These are phyloP conservation scores for Withania somnifera DNA, from an alignment of 305 asterid species.

Conservation along the genomic window DNA sequence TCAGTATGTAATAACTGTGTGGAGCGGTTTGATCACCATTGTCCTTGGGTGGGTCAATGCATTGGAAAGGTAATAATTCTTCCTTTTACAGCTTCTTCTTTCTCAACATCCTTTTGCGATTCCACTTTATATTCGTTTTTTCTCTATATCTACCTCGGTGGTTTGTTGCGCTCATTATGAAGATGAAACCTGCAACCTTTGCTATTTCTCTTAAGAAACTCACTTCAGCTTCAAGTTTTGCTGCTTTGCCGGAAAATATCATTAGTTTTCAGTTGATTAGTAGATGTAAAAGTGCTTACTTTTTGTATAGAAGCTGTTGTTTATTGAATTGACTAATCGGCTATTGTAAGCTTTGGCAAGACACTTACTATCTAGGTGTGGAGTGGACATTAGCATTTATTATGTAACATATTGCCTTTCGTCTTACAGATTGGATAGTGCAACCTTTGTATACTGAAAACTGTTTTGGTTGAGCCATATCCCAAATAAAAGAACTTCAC, in stretches of 20 bases:
- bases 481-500: not conserved
- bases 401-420: not conserved
- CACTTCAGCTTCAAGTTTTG: not conserved
- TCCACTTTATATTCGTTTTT: not conserved
- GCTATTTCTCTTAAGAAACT: not conserved
- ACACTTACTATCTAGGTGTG: not conserved
- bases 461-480: not conserved
- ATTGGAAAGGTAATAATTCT: slow-evolving; percentile 20
- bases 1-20: slow-evolving; percentile 37
- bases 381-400: not conserved
- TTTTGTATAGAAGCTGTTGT: not conserved
- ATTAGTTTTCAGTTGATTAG: not conserved
- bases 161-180: not conserved
- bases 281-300: not conserved
- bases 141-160: not conserved
- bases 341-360: not conserved
- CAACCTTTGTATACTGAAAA: not conserved
- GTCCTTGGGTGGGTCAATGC: slow-evolving; percentile 47
- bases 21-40: slow-evolving; percentile 37
- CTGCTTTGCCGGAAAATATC: not conserved
- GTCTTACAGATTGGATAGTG: not conserved
- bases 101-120: not conserved
- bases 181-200: not conserved
- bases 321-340: not conserved
- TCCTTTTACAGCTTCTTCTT: not conserved